These are phyloP conservation scores for Dillenia suffruticosa DNA, from an alignment of 164 flowering plant species.

Conservation along the genomic window DNA sequence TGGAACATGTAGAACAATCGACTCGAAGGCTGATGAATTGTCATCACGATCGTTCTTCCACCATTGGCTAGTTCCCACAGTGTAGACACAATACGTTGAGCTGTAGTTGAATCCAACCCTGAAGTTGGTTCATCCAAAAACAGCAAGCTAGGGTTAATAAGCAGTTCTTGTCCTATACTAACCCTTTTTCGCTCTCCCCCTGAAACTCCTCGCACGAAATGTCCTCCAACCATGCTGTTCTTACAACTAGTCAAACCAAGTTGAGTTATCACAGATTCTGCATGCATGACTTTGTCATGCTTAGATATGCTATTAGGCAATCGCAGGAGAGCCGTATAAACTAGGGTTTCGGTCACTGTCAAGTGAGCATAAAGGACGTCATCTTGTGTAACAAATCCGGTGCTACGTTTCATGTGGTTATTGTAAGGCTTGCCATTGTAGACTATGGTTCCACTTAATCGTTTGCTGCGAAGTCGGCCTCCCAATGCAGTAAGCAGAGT, in stretches of 20 bases:
- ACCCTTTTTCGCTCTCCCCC: conserved; percentile 39
- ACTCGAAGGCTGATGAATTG: conserved; percentile 86
- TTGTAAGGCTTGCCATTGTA: conserved; percentile 63
- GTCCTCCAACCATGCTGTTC: conserved; percentile 40
- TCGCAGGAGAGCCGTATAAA: conserved; percentile 71
- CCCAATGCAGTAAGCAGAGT: conserved; percentile 71
- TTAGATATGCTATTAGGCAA: conserved; percentile 44
- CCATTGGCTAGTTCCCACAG: conserved; percentile 50
- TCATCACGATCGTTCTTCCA: conserved; percentile 62
- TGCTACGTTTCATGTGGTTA: conserved; percentile 46
- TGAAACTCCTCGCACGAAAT: conserved; percentile 21
- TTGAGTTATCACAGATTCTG: conserved; percentile 42
- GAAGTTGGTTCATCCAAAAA: conserved; percentile 85
- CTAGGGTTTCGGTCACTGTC: conserved; percentile 66
- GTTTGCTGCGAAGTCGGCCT: conserved; percentile 44
- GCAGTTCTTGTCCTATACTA: conserved; percentile 71
- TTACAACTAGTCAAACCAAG: conserved; percentile 57
- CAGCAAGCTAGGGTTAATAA: conserved; percentile 66
- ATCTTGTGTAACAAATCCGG: conserved; percentile 81
- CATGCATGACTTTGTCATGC: conserved; percentile 43
- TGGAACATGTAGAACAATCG: conserved; percentile 70
- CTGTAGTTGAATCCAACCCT: conserved; percentile 74
- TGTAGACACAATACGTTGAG: conserved; percentile 57
- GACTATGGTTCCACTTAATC: conserved; percentile 43
- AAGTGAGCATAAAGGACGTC: conserved; percentile 64